A percentile compares a stretch with the other conserved stretches of the same genome.
Conservation (phyloP, 2,329 filamentous ascomycete genomes). For the Exophiala oligosperma region DNA sequence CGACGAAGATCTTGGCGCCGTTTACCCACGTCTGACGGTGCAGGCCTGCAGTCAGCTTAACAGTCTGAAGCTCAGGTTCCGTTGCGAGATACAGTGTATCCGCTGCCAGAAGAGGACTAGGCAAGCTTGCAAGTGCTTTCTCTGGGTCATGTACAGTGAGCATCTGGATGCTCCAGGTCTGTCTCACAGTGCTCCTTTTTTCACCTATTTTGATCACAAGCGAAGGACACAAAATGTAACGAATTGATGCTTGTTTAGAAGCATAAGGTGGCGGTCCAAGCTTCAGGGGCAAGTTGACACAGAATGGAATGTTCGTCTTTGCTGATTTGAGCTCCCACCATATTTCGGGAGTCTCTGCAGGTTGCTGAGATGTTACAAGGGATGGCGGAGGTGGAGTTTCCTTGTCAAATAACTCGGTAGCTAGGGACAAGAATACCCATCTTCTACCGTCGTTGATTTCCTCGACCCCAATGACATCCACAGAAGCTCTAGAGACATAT, state of each 20-base stretch:
- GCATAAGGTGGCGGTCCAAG: constrained; percentile 56
- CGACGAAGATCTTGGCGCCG: constrained; percentile 55
- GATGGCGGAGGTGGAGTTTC: constrained; percentile 51
- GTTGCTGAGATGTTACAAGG: constrained; percentile 49
- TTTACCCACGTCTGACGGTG: constrained; percentile 62
- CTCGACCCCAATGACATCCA: constrained; percentile 55
- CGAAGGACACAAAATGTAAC: constrained; percentile 51
- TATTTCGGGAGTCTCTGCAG: constrained; percentile 25
- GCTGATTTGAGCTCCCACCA: constrained; percentile 54
- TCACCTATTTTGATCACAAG: constrained; percentile 48
- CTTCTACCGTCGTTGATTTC: constrained; percentile 48
- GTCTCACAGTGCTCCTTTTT: constrained; percentile 51
- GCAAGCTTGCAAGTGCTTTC: constrained; percentile 54
- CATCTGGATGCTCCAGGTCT: constrained; percentile 51
- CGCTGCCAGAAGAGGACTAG: constrained; percentile 35
- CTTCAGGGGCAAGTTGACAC: constrained; percentile 54
- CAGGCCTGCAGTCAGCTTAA: constrained; percentile 53
- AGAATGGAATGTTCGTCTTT: constrained; percentile 50
- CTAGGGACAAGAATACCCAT: constrained; percentile 53
- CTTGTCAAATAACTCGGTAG: constrained; percentile 52
- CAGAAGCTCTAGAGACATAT: constrained; percentile 49
- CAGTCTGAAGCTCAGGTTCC: constrained; percentile 42
- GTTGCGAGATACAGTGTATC: constrained; percentile 49
- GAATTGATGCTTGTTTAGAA: constrained; percentile 53
- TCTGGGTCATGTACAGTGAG: constrained; percentile 58